A percentile compares a stretch with the other conserved stretches of the same genome.
phyloP scores from a whole-genome alignment of 768 basidiomycete species.

The Boletus patriciae region DNA sequence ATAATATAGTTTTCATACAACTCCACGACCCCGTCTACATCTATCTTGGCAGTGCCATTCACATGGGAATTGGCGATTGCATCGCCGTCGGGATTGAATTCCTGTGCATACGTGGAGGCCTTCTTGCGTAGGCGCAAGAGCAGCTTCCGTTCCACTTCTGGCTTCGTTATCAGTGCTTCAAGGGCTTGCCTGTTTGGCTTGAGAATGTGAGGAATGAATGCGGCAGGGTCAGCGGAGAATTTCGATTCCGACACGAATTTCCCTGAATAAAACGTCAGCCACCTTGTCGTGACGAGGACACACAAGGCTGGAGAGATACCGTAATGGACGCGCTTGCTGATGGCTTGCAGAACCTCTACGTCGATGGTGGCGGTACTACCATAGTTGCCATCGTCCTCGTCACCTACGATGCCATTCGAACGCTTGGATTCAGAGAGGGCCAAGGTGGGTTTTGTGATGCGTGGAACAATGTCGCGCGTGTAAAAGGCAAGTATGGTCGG shows the following conservation, averaged over 20 bases:
- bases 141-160: slow-evolving; percentile 87
- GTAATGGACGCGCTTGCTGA: slow-evolving; percentile 97
- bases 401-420: slow-evolving; percentile 61
- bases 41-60: slow-evolving; percentile 66
- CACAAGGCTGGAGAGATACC: slow-evolving; percentile 52
- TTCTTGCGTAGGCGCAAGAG: slow-evolving; percentile 86
- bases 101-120: slow-evolving; percentile 74
- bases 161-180: slow-evolving; percentile 92
- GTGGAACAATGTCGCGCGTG: slow-evolving; percentile 81
- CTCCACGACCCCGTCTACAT: slow-evolving; percentile 89
- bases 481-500: slow-evolving; percentile 87
- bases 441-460: slow-evolving; percentile 76
- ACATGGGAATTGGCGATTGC: slow-evolving; percentile 36
- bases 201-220: slow-evolving; percentile 91
- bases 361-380: slow-evolving; percentile 94
- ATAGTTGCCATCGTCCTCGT: slow-evolving; percentile 96
- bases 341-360: slow-evolving; percentile 95
- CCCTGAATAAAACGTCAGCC: slow-evolving; percentile 49
- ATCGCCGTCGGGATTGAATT: slow-evolving; percentile 71
- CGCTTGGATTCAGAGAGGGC: slow-evolving; percentile 65
- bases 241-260: slow-evolving; percentile 99
- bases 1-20: slow-evolving; percentile 96
- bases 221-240: slow-evolving; percentile 80
- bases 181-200: slow-evolving; percentile 75
- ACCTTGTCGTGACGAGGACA: neutral